Evolutionary conservation across 768 basidiomycete genomes (phyloP).

Genomic region (Asterophora parasitica): DNA sequence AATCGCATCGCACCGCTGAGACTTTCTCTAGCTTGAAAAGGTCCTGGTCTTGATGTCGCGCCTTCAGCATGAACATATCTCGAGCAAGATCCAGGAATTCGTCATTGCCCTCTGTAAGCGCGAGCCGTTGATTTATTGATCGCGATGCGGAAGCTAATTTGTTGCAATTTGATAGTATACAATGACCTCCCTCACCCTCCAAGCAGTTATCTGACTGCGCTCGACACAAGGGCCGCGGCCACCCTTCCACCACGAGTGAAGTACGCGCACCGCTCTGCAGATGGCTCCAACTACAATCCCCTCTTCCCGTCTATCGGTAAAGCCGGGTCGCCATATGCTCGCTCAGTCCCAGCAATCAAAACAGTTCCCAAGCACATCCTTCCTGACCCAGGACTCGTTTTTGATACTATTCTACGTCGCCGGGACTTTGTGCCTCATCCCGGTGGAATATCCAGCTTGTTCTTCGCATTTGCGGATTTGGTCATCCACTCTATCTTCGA

Average conservation of each 20-base stretch:
- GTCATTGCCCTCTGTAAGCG: constrained; percentile 55
- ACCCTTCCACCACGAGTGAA: constrained; percentile 19
- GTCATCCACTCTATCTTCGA: constrained; percentile 74
- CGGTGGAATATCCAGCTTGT: constrained; percentile 64
- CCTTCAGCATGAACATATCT: constrained; percentile 26
- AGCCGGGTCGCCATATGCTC: constrained; percentile 64
- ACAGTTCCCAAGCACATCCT: constrained; percentile 39
- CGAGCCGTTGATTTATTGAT: constrained; percentile 1
- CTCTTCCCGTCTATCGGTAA: constrained; percentile 51
- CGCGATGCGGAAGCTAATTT: constrained; percentile 15
- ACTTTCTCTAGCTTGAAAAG: constrained; percentile 56
- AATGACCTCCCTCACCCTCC: constrained; percentile 80
- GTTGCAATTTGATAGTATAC: constrained; percentile 45
- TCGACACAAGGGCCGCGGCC: not conserved
- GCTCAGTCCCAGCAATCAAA: constrained; percentile 51
- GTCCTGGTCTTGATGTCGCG: constrained; percentile 56
- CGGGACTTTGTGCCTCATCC: constrained; percentile 51
- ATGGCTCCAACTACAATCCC: constrained; percentile 60
- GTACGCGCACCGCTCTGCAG: constrained; percentile 54
- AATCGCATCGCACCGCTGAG: constrained; percentile 2
- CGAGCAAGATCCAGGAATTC: constrained; percentile 39
- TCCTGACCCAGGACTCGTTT: constrained; percentile 64
- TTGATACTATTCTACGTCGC: constrained; percentile 61
- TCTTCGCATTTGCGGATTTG: constrained; percentile 77
- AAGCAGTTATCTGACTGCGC: constrained; percentile 38